phyloP scores from a whole-genome alignment of 495 filamentous ascomycete species.

The Penicillium coprophilum region DNA sequence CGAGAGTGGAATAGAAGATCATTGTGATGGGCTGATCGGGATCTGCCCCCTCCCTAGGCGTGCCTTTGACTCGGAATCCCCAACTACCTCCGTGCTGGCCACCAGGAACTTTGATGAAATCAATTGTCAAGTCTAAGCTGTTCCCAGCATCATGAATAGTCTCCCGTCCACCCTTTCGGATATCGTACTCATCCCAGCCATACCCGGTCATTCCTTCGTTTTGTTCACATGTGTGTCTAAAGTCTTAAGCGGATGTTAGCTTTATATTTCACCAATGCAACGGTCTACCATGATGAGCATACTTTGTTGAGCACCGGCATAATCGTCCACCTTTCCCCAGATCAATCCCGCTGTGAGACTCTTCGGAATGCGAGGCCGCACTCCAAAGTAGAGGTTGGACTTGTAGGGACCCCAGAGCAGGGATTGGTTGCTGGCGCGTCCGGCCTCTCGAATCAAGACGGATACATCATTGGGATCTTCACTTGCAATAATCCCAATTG shows the following conservation, averaged over 20 bases:
- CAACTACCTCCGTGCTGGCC: conserved; percentile 87
- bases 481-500: conserved; percentile 34
- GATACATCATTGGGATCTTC: conserved; percentile 40
- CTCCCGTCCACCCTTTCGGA: conserved; percentile 80
- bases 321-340: conserved; percentile 88
- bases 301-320: conserved; percentile 75
- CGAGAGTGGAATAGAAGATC: conserved; percentile 76
- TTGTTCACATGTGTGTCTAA: conserved; percentile 95
- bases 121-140: conserved; percentile 82
- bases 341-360: conserved; percentile 81
- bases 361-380: conserved; percentile 82
- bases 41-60: conserved; percentile 65
- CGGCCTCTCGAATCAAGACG: conserved; percentile 42
- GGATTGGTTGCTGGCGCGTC: conserved; percentile 70
- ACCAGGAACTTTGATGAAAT: conserved; percentile 90
- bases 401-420: conserved; percentile 96
- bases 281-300: conserved; percentile 35
- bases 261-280: neutral
- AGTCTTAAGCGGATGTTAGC: conserved; percentile 52
- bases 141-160: conserved; percentile 88
- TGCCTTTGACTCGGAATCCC: conserved; percentile 85
- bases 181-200: conserved; percentile 96
- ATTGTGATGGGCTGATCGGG: conserved; percentile 69
- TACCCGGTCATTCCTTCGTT: conserved; percentile 93
- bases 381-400: conserved; percentile 93